These are phyloP conservation scores for Arabidopsis arenosa DNA, from an alignment of 345 rosid species.

Conservation along the genomic window DNA sequence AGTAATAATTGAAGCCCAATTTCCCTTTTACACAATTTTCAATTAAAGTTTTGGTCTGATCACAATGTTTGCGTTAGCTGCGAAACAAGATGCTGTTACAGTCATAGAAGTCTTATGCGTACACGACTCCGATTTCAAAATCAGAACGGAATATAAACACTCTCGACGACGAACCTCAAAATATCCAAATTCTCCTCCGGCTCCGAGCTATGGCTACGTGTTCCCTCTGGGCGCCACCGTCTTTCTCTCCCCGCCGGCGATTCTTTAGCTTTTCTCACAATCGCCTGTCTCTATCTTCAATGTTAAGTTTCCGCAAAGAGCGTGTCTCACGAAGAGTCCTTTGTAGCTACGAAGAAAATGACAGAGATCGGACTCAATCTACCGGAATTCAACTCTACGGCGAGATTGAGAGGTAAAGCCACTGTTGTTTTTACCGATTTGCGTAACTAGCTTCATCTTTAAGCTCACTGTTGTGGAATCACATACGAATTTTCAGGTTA, in stretches of 20 bases:
- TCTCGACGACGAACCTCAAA: constrained; percentile 3
- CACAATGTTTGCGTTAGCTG: constrained; percentile 34
- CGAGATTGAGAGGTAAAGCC: constrained; percentile 80
- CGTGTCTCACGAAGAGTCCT: constrained; percentile 23
- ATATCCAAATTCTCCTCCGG: not conserved
- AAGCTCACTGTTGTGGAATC: not conserved
- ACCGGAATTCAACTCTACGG: constrained; percentile 72
- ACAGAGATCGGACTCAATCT: constrained; percentile 54
- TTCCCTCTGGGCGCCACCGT: constrained; percentile 38
- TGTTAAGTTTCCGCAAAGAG: not conserved
- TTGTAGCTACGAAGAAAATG: constrained; percentile 38
- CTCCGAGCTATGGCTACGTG: constrained; percentile 37
- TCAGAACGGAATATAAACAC: not conserved
- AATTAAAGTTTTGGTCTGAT: not conserved
- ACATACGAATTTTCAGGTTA: constrained; percentile 54
- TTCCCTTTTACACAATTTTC: no score
- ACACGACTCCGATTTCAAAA: constrained; percentile 27
- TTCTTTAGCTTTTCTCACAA: constrained; percentile 12
- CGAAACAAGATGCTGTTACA: constrained; percentile 26
- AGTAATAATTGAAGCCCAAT: no score
- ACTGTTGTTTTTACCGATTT: not conserved
- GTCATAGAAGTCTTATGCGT: constrained; percentile 33
- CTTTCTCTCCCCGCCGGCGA: constrained; percentile 39
- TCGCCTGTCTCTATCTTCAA: not conserved
- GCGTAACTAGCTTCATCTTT: not conserved